Evolutionary conservation across 345 rosid genomes (phyloP), one percentile per base, ranked within the genome.

Genomic region (Citrus trifoliata): DNA sequence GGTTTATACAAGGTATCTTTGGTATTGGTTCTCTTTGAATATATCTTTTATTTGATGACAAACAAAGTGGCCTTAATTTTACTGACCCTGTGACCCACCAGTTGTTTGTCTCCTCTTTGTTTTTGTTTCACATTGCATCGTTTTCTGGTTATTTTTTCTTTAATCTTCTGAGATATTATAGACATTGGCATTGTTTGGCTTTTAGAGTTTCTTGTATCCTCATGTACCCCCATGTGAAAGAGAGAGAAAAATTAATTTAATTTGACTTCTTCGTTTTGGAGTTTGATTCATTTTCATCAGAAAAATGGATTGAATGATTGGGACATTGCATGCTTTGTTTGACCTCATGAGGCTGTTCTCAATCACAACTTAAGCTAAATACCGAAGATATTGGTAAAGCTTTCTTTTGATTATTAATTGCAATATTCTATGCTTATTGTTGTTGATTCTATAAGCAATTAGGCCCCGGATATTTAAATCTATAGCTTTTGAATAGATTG

Each of bases 151-250:
- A 18, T 76, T 33, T 66, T 35, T 67, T 67, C 58, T 53, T 46
- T 16, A 64, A 21, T n/a, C 55, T 75, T 66, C 16, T 76, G 72
- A n/a, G 62, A 65, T 28, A 66, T 65, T 3, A 66, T 48, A 4
- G n/a, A 12, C 42, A 76, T 22, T 10, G 10, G 30, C 55, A 27
- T 38, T 56, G 66, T 58, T 56, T 56, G 27, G 24, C 79, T 67
- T 76, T 55, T 56, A 55, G 73, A 76, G 67, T 55, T 67, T 25
- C 73, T 27, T 38, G 56, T 38, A 42, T 76, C 73, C 67, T 35
- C 40, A 37, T 67, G 79, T 58, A 37, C 58, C 58, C 42, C 67
- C 79, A 55, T 67, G 79, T 67, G 79, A 76, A 61, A 67, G 79
- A 38, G 65, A 75, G 70, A 66, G 55, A 76, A 5, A 53, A 1